phyloP scores from a whole-genome alignment of 78 protist genomes.

The Dictyostelium intermedium region DNA sequence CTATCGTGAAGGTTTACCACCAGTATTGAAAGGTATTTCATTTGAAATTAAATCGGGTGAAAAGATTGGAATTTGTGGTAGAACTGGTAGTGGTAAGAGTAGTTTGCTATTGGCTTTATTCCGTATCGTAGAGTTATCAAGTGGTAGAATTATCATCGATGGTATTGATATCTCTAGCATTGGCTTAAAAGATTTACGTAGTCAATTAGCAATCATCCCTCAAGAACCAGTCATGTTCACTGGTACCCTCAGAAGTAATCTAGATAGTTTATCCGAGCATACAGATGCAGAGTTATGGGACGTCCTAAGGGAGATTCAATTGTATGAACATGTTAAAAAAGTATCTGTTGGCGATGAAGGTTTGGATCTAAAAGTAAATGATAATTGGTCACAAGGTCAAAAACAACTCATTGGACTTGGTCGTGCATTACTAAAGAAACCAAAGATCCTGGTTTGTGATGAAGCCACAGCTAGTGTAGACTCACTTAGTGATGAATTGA shows the following conservation, averaged over 20 bases:
- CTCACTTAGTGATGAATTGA: constrained; percentile 84
- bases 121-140: constrained; percentile 73
- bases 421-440: constrained; percentile 91
- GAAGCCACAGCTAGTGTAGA: constrained; percentile 98
- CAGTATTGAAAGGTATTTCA: constrained; percentile 79
- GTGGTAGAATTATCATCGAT: constrained; percentile 66
- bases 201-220: constrained; percentile 89
- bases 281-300: constrained; percentile 70
- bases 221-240: constrained; percentile 93
- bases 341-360: constrained; percentile 7
- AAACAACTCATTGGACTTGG: constrained; percentile 96
- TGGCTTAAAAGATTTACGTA: constrained; percentile 75
- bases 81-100: constrained; percentile 92
- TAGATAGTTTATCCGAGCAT: constrained; percentile 75
- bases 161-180: constrained; percentile 74
- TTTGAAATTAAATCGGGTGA: constrained; percentile 36
- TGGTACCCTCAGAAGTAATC: constrained; percentile 86
- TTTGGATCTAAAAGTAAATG: constrained; percentile 31
- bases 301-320: constrained; percentile 68
- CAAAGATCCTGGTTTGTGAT: constrained; percentile 90
- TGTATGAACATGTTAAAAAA: background rate
- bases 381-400: constrained; percentile 90
- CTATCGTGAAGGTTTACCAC: constrained; percentile 79
- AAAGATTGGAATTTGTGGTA: constrained; percentile 93
- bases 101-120: constrained; percentile 74